These are phyloP conservation scores for Cinnamomum micranthum DNA, from an alignment of 164 flowering plant species.

Conservation along the genomic window DNA sequence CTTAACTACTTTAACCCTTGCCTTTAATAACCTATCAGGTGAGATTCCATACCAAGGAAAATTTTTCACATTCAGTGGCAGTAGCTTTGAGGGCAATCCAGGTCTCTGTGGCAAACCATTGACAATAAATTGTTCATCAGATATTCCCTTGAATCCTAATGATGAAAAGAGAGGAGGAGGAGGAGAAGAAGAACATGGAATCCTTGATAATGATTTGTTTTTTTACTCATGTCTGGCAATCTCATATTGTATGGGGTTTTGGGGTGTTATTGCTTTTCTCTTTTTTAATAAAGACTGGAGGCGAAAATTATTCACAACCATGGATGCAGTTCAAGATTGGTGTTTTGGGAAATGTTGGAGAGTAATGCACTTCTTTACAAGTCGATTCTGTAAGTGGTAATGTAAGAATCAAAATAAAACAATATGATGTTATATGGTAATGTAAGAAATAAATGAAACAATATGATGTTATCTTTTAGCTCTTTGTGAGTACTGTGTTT, in stretches of 20 bases:
- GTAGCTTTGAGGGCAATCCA: conserved; percentile 5
- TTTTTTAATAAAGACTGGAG: neutral
- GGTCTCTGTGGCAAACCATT: conserved; percentile 2
- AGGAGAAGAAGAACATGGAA: neutral
- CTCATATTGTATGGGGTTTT: neutral
- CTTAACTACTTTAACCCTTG: neutral
- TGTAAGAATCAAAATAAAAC: no score
- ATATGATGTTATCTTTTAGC: no score
- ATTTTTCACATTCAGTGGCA: neutral
- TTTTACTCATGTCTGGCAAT: neutral
- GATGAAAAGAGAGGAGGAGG: neutral
- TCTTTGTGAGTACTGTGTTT: no score
- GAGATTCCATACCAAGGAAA: neutral
- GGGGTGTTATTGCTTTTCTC: neutral
- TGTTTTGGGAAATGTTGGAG: no score
- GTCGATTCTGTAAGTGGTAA: no score
- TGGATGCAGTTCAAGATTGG: neutral
- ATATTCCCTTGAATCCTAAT: neutral
- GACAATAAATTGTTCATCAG: neutral
- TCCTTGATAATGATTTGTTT: neutral
- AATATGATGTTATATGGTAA: no score
- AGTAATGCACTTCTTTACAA: no score
- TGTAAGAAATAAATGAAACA: no score
- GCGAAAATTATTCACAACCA: neutral
- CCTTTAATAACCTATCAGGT: conserved; percentile 5